Evolutionary conservation across 495 filamentous ascomycete species (phyloP).

Genomic region (Peziza echinospora): DNA sequence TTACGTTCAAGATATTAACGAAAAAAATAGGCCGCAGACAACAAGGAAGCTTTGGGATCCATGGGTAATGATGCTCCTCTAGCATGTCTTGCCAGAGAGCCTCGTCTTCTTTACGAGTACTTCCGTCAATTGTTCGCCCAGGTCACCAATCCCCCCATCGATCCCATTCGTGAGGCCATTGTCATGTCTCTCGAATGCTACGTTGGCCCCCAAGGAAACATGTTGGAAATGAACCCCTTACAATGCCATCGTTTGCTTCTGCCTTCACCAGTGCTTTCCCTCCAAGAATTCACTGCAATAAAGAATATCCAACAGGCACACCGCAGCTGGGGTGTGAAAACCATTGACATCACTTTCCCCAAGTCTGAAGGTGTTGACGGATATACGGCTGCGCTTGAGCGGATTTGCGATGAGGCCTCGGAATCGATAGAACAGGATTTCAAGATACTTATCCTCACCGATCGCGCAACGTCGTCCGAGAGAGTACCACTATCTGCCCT

Average conservation of each 20-base stretch:
- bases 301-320: constrained; percentile 56
- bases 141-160: constrained; percentile 97
- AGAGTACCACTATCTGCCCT: constrained; percentile 76
- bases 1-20: constrained; percentile 1
- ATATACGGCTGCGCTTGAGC: constrained; percentile 74
- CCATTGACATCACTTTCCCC: constrained; percentile 92
- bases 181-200: constrained; percentile 99
- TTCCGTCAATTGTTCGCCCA: constrained; percentile 98
- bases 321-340: constrained; percentile 70
- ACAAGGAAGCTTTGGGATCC: constrained; percentile 96
- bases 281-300: constrained; percentile 79
- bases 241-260: constrained; percentile 78
- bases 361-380: constrained; percentile 68
- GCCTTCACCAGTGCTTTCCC: constrained; percentile 75
- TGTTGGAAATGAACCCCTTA: constrained; percentile 79
- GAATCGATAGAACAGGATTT: constrained; percentile 69
- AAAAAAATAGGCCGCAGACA: constrained; percentile 47
- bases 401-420: constrained; percentile 69
- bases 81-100: constrained; percentile 73
- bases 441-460: constrained; percentile 75
- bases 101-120: constrained; percentile 87
- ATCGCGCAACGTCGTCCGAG: constrained; percentile 65
- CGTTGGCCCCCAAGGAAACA: constrained; percentile 89
- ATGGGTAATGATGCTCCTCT: constrained; percentile 98
- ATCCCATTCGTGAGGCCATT: constrained; percentile 93